A percentile compares a stretch with the other conserved stretches of the same genome.
Conservation (phyloP, 1,139 yeast species). For the Scheffersomyces segobiensis region DNA sequence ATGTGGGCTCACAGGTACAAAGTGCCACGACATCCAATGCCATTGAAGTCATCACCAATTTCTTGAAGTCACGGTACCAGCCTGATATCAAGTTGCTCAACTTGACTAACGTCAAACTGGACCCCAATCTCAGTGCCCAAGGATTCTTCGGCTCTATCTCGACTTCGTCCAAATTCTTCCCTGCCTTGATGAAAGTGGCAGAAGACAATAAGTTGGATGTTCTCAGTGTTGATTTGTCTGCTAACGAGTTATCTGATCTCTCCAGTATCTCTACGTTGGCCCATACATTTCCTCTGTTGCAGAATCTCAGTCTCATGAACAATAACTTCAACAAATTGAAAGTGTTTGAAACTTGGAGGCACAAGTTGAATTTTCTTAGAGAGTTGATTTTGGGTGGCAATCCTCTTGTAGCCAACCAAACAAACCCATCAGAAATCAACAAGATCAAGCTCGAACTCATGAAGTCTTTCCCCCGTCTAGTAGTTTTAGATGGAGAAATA, state of each 20-base stretch:
- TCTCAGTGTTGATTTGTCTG: conserved; percentile 74
- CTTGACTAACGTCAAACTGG: conserved; percentile 66
- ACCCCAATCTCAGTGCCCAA: conserved; percentile 56
- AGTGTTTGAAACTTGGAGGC: conserved; percentile 73
- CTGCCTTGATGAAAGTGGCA: conserved; percentile 88
- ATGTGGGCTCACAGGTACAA: conserved; percentile 6
- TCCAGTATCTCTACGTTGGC: conserved; percentile 65
- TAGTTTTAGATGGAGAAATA: conserved; percentile 74
- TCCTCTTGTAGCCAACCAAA: conserved; percentile 53
- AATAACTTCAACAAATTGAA: conserved; percentile 63
- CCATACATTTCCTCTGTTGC: conserved; percentile 69
- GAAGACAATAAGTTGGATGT: conserved; percentile 53
- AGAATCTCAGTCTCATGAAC: conserved; percentile 77
- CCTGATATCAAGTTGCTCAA: conserved; percentile 67
- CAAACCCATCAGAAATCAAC: conserved; percentile 33
- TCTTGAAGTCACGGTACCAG: conserved; percentile 68
- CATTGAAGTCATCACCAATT: conserved; percentile 59
- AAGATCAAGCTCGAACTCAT: conserved; percentile 64
- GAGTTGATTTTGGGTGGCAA: conserved; percentile 78
- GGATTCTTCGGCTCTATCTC: conserved; percentile 69
- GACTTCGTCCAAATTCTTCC: conserved; percentile 75
- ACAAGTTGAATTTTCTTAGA: conserved; percentile 69
- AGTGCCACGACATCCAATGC: conserved; percentile 35
- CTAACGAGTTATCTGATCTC: conserved; percentile 67
- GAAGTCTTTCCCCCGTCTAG: conserved; percentile 72